Percentiles rank a stretch among this genome's conserved stretches.
Conservation (phyloP, 257 asterid genomes). For the Leonotis leonurus region DNA sequence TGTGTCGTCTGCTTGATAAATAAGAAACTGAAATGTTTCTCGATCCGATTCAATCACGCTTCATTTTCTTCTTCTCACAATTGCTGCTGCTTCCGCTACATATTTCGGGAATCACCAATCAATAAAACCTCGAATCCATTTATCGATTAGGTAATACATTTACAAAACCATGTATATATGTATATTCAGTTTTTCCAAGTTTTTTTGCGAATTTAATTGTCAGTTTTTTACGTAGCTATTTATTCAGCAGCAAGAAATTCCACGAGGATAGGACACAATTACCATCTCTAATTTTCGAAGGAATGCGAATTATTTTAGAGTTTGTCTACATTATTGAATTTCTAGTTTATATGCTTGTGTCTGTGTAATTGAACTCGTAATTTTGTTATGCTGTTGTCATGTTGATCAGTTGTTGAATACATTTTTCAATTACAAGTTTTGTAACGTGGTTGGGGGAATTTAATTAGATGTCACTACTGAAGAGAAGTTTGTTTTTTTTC, state of each 20-base stretch:
- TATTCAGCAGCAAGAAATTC: not conserved
- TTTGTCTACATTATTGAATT: not conserved
- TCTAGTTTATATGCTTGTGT: not conserved
- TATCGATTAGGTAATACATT: conserved; percentile 1
- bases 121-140: not conserved
- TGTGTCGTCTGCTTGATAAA: not conserved
- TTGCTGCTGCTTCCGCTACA: not conserved
- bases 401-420: not conserved
- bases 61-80: not conserved
- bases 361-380: not conserved
- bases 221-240: not conserved
- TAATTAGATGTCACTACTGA: not conserved
- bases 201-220: not conserved
- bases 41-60: not conserved
- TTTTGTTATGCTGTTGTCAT: not conserved
- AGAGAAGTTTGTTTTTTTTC: not conserved
- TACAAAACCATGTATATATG: not conserved
- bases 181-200: too few relatives aligned
- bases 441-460: not conserved
- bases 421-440: not conserved
- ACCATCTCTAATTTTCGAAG: not conserved
- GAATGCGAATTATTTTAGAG: not conserved
- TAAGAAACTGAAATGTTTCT: not conserved
- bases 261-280: not conserved
- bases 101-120: not conserved